Evolutionary conservation across 306 rosid genomes (phyloP).

Genomic region (Rubus parviflorus): DNA sequence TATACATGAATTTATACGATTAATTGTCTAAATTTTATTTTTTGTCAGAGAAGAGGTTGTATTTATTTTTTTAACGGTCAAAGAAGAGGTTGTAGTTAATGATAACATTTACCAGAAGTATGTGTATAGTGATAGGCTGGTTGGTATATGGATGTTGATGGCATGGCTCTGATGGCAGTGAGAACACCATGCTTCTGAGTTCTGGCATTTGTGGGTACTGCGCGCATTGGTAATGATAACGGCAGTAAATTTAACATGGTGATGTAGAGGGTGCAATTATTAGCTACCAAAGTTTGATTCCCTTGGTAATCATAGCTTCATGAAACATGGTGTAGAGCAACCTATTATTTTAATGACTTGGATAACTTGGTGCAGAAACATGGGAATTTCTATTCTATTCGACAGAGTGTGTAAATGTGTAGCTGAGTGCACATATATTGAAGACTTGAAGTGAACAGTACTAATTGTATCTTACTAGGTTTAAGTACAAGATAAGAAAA

Average conservation of each 20-base stretch:
- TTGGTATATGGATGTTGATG: neutral
- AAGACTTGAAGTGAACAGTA: neutral
- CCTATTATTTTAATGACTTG: neutral
- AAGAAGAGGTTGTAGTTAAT: too few species aligned
- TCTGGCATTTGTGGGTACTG: neutral
- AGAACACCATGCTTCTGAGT: slow-evolving; percentile 1
- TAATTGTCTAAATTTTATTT: too few species aligned
- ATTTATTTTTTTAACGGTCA: too few species aligned
- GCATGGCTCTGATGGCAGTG: neutral
- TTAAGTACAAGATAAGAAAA: neutral
- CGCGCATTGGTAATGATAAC: neutral
- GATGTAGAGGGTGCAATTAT: slow-evolving; percentile 10
- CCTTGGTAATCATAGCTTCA: neutral
- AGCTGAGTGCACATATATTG: neutral
- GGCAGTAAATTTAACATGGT: neutral
- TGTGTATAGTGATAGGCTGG: neutral
- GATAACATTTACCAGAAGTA: neutral
- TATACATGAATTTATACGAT: too few species aligned
- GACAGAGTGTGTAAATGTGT: neutral
- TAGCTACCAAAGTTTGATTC: slow-evolving; percentile 5
- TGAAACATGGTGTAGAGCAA: slow-evolving; percentile 7
- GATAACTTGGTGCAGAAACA: slow-evolving; percentile 1
- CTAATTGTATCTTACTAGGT: neutral
- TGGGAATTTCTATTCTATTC: neutral
- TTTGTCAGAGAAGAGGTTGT: too few species aligned